A percentile compares a stretch with the other conserved stretches of the same genome.
phyloP scores from a whole-genome alignment of 257 asterid species.

The Apocynum venetum region DNA sequence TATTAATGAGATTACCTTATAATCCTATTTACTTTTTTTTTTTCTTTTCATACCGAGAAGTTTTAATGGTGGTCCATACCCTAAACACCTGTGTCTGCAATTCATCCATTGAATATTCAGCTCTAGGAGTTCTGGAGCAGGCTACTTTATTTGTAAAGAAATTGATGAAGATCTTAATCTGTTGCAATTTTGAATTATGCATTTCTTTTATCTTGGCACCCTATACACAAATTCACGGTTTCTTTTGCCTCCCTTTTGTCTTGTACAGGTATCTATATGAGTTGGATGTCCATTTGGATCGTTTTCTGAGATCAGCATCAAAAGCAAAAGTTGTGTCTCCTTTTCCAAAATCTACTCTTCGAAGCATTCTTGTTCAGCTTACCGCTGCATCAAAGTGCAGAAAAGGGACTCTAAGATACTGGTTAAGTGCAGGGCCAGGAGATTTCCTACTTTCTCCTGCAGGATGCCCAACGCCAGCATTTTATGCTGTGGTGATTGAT shows the following conservation, averaged over 20 bases:
- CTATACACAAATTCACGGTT: neutral
- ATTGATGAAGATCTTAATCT: neutral
- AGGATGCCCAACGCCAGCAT: constrained; percentile 64
- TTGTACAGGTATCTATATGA: constrained; percentile 57
- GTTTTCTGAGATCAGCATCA: constrained; percentile 73
- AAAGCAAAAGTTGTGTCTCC: constrained; percentile 62
- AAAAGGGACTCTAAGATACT: constrained; percentile 69
- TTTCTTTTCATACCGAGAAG: neutral
- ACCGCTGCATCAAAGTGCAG: constrained; percentile 58
- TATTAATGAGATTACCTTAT: neutral
- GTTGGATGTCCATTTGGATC: constrained; percentile 72
- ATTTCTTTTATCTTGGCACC: neutral
- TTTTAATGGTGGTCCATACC: neutral
- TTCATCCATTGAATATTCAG: neutral
- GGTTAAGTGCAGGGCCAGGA: constrained; percentile 89
- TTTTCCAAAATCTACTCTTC: constrained; percentile 47
- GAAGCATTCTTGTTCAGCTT: constrained; percentile 76
- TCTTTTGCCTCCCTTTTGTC: neutral
- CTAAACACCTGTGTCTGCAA: neutral
- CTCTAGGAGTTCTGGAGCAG: neutral
- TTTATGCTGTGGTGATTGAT: constrained; percentile 76
- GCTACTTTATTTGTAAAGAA: neutral
- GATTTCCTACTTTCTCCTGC: constrained; percentile 75
- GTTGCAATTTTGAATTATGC: neutral
- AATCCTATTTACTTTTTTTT: neutral